These are phyloP conservation scores for Zygosaccharomyces rouxii DNA, from an alignment of 805 yeast species.

Conservation along the genomic window DNA sequence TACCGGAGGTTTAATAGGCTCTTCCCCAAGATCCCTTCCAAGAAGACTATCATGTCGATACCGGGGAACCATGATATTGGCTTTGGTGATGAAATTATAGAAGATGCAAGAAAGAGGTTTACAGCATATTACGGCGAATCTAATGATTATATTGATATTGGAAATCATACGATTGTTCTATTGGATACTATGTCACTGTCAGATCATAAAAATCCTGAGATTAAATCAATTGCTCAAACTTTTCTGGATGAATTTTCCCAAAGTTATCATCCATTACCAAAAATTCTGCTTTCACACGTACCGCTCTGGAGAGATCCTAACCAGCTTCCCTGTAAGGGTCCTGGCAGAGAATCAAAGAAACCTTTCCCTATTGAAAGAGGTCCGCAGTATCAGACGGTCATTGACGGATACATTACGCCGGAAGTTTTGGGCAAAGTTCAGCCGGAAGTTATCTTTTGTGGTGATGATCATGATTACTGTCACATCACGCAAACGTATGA, in stretches of 20 bases:
- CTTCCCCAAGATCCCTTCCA: constrained; percentile 53
- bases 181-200: constrained; percentile 83
- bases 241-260: constrained; percentile 45
- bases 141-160: constrained; percentile 45
- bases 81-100: constrained; percentile 68
- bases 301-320: constrained; percentile 73
- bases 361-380: constrained; percentile 72
- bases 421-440: constrained; percentile 52
- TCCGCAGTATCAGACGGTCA: constrained; percentile 84
- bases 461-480: constrained; percentile 98
- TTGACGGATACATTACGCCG: constrained; percentile 56
- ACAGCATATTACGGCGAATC: constrained; percentile 69
- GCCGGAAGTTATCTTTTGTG: constrained; percentile 75
- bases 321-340: constrained; percentile 61
- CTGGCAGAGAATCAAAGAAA: constrained; percentile 61
- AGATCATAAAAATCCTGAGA: constrained; percentile 44
- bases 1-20: constrained; percentile 60
- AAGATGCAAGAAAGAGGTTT: constrained; percentile 58
- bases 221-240: constrained; percentile 45
- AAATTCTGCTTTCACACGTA: constrained; percentile 77
- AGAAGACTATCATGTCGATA: constrained; percentile 42
- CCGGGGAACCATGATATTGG: constrained; percentile 99
- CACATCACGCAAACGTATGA: constrained; percentile 54
- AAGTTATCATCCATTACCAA: constrained; percentile 41
- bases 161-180: constrained; percentile 69